These are phyloP conservation scores for Litsea cubeba DNA, from an alignment of 164 flowering plant species.

Conservation along the genomic window DNA sequence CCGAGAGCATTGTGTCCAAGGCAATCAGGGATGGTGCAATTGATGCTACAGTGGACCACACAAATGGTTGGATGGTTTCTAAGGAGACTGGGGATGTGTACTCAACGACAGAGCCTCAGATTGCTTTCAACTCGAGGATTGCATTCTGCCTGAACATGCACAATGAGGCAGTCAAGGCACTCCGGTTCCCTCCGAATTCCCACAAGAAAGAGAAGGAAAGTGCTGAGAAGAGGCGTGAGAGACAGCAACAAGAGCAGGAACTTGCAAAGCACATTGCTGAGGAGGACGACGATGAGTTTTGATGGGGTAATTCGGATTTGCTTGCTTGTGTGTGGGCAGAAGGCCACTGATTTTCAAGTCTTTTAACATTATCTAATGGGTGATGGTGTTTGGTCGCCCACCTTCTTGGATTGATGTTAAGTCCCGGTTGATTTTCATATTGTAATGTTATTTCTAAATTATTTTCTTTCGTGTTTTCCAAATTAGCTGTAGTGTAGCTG, in stretches of 20 bases:
- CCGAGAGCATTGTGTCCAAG: slow-evolving; percentile 91
- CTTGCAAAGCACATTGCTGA: slow-evolving; percentile 95
- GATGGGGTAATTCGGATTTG: slow-evolving; percentile 1
- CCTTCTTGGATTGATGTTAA: background rate
- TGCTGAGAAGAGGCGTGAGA: slow-evolving; percentile 89
- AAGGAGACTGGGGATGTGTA: slow-evolving; percentile 89
- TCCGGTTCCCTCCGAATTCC: slow-evolving; percentile 80
- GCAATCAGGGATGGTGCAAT: slow-evolving; percentile 95
- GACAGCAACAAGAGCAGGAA: slow-evolving; percentile 68
- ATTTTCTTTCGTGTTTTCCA: background rate
- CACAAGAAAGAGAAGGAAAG: slow-evolving; percentile 86
- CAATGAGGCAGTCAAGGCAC: slow-evolving; percentile 84
- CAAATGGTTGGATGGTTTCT: slow-evolving; percentile 81
- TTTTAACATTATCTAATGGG: background rate
- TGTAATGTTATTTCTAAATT: background rate
- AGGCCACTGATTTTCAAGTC: background rate
- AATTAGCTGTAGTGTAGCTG: background rate
- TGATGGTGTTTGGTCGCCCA: background rate
- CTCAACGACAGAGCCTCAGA: slow-evolving; percentile 85
- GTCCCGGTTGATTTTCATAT: background rate
- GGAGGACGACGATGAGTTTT: slow-evolving; percentile 96
- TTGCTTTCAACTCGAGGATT: slow-evolving; percentile 79
- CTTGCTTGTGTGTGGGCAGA: background rate
- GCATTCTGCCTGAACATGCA: slow-evolving; percentile 95
- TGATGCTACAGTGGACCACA: slow-evolving; percentile 83